Conservation (phyloP, 768 basidiomycete species). For the Cubamyces sp. region DNA sequence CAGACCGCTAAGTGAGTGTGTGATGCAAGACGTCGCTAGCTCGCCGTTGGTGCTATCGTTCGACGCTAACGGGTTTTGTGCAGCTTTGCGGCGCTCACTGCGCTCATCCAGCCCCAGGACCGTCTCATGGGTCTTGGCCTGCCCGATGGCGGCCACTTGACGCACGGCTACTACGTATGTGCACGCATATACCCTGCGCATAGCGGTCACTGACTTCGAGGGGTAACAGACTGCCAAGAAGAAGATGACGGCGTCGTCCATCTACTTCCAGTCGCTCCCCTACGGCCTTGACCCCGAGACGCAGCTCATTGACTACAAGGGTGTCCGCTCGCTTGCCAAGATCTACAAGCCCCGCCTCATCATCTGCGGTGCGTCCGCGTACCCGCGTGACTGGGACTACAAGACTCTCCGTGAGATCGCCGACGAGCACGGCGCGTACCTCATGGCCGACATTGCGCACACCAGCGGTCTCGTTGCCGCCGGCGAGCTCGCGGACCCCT, state of each 20-base stretch:
- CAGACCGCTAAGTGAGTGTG: constrained; percentile 83
- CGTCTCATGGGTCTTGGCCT: constrained; percentile 99
- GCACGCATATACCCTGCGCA: neutral
- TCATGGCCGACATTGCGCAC: constrained; percentile 98
- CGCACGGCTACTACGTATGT: constrained; percentile 94
- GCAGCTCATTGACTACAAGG: constrained; percentile 88
- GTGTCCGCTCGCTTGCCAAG: constrained; percentile 81
- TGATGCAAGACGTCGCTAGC: neutral
- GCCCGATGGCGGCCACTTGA: constrained; percentile 96
- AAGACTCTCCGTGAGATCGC: constrained; percentile 77
- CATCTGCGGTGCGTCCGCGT: constrained; percentile 98
- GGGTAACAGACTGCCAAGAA: constrained; percentile 86
- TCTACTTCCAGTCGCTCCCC: constrained; percentile 99
- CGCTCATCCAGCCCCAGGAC: constrained; percentile 95
- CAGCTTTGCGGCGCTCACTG: constrained; percentile 96
- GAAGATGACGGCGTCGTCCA: constrained; percentile 99
- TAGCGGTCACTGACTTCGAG: neutral
- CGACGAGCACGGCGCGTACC: constrained; percentile 86
- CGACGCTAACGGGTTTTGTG: constrained; percentile 19
- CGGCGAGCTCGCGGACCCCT: constrained; percentile 86
- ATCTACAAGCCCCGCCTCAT: constrained; percentile 95
- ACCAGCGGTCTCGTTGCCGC: constrained; percentile 95
- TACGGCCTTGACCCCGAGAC: constrained; percentile 83
- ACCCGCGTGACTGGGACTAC: constrained; percentile 99
- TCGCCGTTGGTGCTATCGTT: neutral